These are phyloP conservation scores for Isatis tinctoria DNA, from an alignment of 345 rosid genomes.

Conservation along the genomic window DNA sequence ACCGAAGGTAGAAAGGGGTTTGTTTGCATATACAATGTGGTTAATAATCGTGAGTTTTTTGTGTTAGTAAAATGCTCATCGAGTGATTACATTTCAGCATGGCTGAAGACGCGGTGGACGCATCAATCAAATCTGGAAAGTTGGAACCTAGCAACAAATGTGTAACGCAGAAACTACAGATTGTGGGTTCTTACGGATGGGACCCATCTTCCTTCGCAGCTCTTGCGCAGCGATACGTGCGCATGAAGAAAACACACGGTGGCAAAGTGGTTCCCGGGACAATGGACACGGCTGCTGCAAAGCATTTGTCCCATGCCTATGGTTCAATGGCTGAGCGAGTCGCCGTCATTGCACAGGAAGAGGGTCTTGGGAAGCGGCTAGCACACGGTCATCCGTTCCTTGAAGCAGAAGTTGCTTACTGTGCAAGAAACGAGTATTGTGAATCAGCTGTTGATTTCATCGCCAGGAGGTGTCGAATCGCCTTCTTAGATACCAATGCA, in stretches of 20 bases:
- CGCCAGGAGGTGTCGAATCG: conserved; percentile 91
- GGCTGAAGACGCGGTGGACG: conserved; percentile 98
- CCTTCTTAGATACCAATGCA: conserved; percentile 93
- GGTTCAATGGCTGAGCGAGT: conserved; percentile 79
- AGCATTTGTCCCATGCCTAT: conserved; percentile 92
- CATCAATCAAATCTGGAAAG: conserved; percentile 76
- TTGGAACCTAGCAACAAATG: conserved; percentile 61
- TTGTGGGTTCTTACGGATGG: conserved; percentile 92
- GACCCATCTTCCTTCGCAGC: conserved; percentile 74
- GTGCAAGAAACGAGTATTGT: conserved; percentile 87
- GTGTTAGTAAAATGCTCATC: not conserved
- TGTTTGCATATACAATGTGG: not conserved
- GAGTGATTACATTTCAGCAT: conserved; percentile 55
- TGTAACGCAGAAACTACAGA: conserved; percentile 58
- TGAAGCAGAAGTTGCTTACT: conserved; percentile 65
- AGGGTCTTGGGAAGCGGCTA: conserved; percentile 79
- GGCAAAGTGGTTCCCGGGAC: conserved; percentile 78
- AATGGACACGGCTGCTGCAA: conserved; percentile 86
- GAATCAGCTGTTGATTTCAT: conserved; percentile 89
- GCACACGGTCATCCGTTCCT: conserved; percentile 83
- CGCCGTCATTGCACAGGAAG: conserved; percentile 90
- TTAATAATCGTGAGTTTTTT: not conserved
- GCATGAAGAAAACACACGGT: conserved; percentile 74
- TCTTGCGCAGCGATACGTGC: conserved; percentile 84
- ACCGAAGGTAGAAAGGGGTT: conserved; percentile 51